Evolutionary conservation across 1,139 yeast genomes (phyloP), one percentile per base, ranked within the genome.

Genomic region (Sugiyamaella sp.): DNA sequence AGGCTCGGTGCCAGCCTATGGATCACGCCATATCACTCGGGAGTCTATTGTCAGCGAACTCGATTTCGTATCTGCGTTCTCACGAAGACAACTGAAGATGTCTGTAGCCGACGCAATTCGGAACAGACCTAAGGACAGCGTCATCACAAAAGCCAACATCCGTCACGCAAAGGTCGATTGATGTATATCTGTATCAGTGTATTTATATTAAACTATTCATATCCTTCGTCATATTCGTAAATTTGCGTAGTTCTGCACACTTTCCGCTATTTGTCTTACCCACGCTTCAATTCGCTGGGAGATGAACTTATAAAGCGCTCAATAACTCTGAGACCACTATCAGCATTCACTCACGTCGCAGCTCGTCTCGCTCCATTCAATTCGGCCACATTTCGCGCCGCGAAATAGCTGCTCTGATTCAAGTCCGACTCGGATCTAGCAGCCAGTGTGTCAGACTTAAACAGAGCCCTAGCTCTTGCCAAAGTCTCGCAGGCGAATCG

Each of bases 401-500:
- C n/a, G n/a, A n/a, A n/a, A n/a, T n/a, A n/a, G n/a, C n/a, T n/a
- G n/a, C n/a, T n/a, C n/a, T n/a, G n/a, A n/a, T n/a, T n/a, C n/a
- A n/a, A n/a, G n/a, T n/a, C n/a, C n/a, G n/a, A n/a, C n/a, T n/a
- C n/a, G n/a, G n/a, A n/a, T n/a, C n/a, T n/a, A n/a, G n/a, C n/a
- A n/a, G n/a, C n/a, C n/a, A n/a, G n/a, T n/a, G n/a, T n/a, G n/a
- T n/a, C n/a, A n/a, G n/a, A n/a, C n/a, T n/a, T n/a, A n/a, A n/a
- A n/a, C n/a, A n/a, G n/a, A n/a, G n/a, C n/a, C n/a, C 12, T 37
- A 37, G 40, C 21, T 37, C 37, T 39, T 53, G 17, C 65, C 65
- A 41, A 59, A 62, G 24, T 58, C 61, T 14, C 65, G 52, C 24
- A 62, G 53, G 27, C 54, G 52, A 25, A 62, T 53, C 8, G 59